A percentile compares a stretch with the other conserved stretches of the same genome.
Evolutionary conservation across 2,329 filamentous ascomycete genomes (phyloP).

Genomic region (Colletotrichum musae): DNA sequence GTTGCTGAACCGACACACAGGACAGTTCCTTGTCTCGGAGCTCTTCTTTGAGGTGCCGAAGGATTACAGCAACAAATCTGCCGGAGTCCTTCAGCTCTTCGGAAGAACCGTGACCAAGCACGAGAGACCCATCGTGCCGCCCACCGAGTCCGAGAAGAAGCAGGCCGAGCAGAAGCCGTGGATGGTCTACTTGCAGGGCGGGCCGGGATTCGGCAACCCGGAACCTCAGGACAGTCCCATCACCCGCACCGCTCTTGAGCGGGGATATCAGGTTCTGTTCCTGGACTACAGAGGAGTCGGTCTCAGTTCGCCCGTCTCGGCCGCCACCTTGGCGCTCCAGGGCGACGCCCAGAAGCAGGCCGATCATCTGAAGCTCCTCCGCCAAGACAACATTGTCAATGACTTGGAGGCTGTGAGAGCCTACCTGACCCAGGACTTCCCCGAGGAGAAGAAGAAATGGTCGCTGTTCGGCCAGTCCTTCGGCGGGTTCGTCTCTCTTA

Average conservation of each 20-base stretch:
- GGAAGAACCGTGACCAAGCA: constrained; percentile 79
- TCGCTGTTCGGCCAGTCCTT: constrained; percentile 92
- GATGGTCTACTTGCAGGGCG: constrained; percentile 86
- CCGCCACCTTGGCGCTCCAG: constrained; percentile 76
- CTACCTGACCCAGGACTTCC: constrained; percentile 78
- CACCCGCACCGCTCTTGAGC: constrained; percentile 79
- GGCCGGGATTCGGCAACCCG: constrained; percentile 84
- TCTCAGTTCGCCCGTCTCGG: constrained; percentile 84
- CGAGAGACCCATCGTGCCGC: constrained; percentile 71
- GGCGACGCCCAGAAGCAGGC: constrained; percentile 79
- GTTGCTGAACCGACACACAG: constrained; percentile 56
- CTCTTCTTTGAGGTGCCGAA: constrained; percentile 90
- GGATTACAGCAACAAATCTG: constrained; percentile 76
- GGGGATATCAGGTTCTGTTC: constrained; percentile 87
- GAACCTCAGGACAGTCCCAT: constrained; percentile 81
- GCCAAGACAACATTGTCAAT: constrained; percentile 90
- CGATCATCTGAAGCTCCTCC: constrained; percentile 85
- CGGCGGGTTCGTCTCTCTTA: constrained; percentile 87
- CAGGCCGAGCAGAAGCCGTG: constrained; percentile 64
- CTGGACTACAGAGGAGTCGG: constrained; percentile 95
- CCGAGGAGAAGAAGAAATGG: constrained; percentile 82
- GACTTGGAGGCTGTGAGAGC: constrained; percentile 90
- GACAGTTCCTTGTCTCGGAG: constrained; percentile 83
- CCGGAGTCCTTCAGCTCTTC: constrained; percentile 80
- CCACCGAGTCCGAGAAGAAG: constrained; percentile 52